Percentiles rank a stretch among this genome's conserved stretches.
Conservation (phyloP, 768 basidiomycete genomes). For the Heimioporus sp. region DNA sequence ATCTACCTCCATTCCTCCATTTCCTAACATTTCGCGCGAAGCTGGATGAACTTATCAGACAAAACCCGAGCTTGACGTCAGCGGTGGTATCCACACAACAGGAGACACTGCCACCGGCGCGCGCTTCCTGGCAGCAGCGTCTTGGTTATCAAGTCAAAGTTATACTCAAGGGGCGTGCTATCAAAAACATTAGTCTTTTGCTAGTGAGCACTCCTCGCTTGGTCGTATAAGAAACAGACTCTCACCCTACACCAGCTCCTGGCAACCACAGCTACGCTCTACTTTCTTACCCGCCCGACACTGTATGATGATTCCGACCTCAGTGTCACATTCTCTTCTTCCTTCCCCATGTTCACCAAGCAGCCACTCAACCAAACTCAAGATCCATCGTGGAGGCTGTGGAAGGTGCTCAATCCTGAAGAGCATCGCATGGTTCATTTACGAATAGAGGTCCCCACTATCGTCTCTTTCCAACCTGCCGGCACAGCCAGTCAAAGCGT, state of each 20-base stretch:
- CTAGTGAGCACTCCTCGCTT: conserved; percentile 47
- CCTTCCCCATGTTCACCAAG: conserved; percentile 35
- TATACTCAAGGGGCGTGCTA: conserved; percentile 62
- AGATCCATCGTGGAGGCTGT: conserved; percentile 64
- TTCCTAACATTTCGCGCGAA: conserved; percentile 30
- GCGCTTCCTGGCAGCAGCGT: conserved; percentile 34
- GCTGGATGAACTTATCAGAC: conserved; percentile 84
- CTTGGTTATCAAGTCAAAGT: conserved; percentile 31
- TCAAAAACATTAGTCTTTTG: conserved; percentile 77
- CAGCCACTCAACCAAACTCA: conserved; percentile 29
- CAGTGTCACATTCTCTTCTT: conserved; percentile 13
- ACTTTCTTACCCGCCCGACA: conserved; percentile 64
- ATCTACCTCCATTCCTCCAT: background rate
- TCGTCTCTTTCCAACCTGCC: conserved; percentile 62
- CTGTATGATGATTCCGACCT: conserved; percentile 28
- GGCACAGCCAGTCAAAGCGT: conserved; percentile 23
- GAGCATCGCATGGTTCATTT: conserved; percentile 68
- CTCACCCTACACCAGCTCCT: conserved; percentile 52
- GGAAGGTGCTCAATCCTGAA: conserved; percentile 74
- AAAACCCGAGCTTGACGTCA: conserved; percentile 58
- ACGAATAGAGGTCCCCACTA: conserved; percentile 75
- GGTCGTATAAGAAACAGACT: background rate
- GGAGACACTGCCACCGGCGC: conserved; percentile 20
- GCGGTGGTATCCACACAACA: conserved; percentile 28
- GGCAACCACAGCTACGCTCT: conserved; percentile 71